These are phyloP conservation scores for Perkinsela sp. DNA, from an alignment of 208 protist species.

Conservation along the genomic window DNA sequence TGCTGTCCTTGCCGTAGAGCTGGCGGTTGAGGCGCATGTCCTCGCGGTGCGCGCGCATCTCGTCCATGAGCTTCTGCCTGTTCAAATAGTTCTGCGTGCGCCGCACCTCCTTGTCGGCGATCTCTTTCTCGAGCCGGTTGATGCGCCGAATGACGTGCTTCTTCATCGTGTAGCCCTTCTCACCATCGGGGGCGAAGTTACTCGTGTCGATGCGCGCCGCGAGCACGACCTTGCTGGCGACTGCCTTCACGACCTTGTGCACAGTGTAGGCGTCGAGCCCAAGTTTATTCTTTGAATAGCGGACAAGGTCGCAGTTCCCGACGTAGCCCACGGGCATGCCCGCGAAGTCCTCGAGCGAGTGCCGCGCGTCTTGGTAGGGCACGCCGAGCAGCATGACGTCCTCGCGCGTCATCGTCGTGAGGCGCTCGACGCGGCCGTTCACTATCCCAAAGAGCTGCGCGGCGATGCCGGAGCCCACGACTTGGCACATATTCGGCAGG, in stretches of 20 bases:
- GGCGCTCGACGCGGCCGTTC: constrained; percentile 5
- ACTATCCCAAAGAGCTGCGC: constrained; percentile 61
- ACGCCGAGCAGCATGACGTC: background rate
- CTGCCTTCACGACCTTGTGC: constrained; percentile 6
- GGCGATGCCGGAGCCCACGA: constrained; percentile 61
- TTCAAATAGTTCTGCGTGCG: background rate
- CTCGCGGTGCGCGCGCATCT: background rate
- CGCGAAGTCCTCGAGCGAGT: background rate
- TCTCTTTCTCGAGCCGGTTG: background rate
- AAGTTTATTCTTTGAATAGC: background rate
- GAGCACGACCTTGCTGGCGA: constrained; percentile 8
- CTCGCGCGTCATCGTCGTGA: background rate
- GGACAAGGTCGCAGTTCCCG: background rate
- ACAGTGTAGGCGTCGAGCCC: background rate
- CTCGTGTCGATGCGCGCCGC: constrained; percentile 6
- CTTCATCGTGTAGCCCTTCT: constrained; percentile 3
- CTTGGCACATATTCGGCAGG: constrained; percentile 59
- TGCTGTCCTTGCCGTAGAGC: background rate
- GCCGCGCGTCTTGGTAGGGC: background rate
- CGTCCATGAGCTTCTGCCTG: background rate
- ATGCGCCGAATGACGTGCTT: background rate
- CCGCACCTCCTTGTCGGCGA: background rate
- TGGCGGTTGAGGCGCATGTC: background rate
- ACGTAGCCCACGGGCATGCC: background rate
- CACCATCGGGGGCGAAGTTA: constrained; percentile 4